A percentile compares a stretch with the other conserved stretches of the same genome.
phyloP scores from a whole-genome alignment of 148 eudicot species.

The Cornus suecica region DNA sequence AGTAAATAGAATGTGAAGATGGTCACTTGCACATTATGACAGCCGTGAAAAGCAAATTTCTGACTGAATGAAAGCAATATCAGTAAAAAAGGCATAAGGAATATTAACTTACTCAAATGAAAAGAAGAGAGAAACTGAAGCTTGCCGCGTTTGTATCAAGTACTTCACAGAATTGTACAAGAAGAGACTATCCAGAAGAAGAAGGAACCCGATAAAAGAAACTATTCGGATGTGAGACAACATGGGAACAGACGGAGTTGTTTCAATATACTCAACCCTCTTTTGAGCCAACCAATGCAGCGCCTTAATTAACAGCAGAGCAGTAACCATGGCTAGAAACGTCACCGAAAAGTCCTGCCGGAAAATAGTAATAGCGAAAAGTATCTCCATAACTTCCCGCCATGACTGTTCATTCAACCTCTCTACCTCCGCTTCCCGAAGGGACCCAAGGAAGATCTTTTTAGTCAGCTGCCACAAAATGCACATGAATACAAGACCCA shows the following conservation, averaged over 20 bases:
- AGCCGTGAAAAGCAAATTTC: background rate
- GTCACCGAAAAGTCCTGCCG: slow-evolving; percentile 93
- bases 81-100: background rate
- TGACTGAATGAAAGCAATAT: background rate
- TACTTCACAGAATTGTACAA: slow-evolving; percentile 61
- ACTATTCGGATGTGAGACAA: slow-evolving; percentile 85
- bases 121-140: slow-evolving; percentile 95
- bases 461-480: slow-evolving; percentile 85
- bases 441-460: slow-evolving; percentile 72
- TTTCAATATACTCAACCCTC: slow-evolving; percentile 95
- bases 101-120: slow-evolving; percentile 75
- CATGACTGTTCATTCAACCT: slow-evolving; percentile 96
- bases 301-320: slow-evolving; percentile 81
- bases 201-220: slow-evolving; percentile 89
- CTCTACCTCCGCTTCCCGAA: slow-evolving; percentile 99
- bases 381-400: slow-evolving; percentile 97
- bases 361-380: slow-evolving; percentile 93
- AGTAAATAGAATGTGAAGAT: background rate
- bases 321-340: slow-evolving; percentile 87
- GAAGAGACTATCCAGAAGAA: slow-evolving; percentile 71
- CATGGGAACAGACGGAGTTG: slow-evolving; percentile 79
- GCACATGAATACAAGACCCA: slow-evolving; percentile 92
- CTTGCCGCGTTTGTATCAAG: slow-evolving; percentile 75
- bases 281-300: slow-evolving; percentile 99
- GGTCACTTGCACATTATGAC: background rate